Percentiles rank a stretch among this genome's conserved stretches.
These are phyloP conservation scores for Pluteus cervinus DNA, from an alignment of 768 basidiomycete species.

Conservation along the genomic window DNA sequence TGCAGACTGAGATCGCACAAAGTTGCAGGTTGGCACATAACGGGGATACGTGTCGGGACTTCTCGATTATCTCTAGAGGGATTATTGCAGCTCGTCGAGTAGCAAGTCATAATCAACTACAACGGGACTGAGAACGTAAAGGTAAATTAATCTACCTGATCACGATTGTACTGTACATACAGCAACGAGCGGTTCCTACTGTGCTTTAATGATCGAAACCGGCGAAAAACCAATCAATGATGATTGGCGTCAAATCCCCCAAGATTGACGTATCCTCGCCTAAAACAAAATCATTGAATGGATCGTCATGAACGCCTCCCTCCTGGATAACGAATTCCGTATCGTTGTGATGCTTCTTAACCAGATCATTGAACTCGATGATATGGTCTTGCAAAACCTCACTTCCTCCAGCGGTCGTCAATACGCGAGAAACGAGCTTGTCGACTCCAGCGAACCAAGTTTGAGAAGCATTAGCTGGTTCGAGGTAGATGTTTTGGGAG, in stretches of 20 bases:
- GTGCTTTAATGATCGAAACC: no score
- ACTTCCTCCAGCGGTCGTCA: constrained; percentile 25
- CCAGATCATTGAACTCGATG: constrained; percentile 13
- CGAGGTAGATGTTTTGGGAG: constrained; percentile 20
- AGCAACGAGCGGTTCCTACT: no score
- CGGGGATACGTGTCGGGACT: no score
- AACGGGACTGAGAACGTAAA: no score
- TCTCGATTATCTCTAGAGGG: no score
- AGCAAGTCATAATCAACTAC: no score
- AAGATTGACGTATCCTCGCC: constrained; percentile 12
- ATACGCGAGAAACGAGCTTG: constrained; percentile 20
- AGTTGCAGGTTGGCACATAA: no score
- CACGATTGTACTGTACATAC: no score
- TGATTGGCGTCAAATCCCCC: constrained; percentile 15
- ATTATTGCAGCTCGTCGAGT: no score
- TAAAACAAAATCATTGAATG: constrained; percentile 22
- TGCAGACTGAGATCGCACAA: no score
- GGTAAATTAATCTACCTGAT: no score
- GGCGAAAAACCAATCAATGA: constrained; percentile 14
- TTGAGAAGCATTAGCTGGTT: constrained; percentile 22
- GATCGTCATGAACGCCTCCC: constrained; percentile 27
- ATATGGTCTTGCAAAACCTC: constrained; percentile 28
- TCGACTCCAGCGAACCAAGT: constrained; percentile 24
- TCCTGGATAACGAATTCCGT: constrained; percentile 21
- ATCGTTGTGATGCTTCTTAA: constrained; percentile 14